Conservation (phyloP, 306 rosid genomes). For the Morella rubra region DNA sequence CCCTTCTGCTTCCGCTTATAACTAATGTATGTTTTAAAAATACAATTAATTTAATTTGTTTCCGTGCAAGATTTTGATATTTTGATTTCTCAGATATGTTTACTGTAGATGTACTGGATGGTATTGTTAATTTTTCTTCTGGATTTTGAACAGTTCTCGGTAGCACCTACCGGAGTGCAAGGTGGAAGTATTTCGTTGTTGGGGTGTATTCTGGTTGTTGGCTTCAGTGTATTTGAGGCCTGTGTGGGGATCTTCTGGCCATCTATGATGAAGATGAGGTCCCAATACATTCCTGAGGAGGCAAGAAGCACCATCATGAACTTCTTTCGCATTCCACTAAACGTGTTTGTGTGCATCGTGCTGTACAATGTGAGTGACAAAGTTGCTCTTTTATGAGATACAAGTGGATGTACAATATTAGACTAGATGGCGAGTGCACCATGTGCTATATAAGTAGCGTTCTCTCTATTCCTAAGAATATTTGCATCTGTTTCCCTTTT, state of each 20-base stretch:
- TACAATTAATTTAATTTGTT: background rate
- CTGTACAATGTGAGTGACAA: slow-evolving; percentile 83
- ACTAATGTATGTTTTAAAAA: slow-evolving; percentile 54
- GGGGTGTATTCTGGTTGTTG: slow-evolving; percentile 70
- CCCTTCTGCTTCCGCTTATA: slow-evolving; percentile 73
- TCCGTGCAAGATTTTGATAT: background rate
- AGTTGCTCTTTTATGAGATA: slow-evolving; percentile 34
- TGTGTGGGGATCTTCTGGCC: slow-evolving; percentile 99
- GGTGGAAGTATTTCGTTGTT: slow-evolving; percentile 73
- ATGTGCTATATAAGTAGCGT: slow-evolving; percentile 27
- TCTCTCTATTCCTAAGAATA: background rate
- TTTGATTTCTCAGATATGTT: background rate
- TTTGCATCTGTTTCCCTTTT: too few relatives aligned
- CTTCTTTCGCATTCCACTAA: slow-evolving; percentile 94
- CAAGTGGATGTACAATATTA: slow-evolving; percentile 42
- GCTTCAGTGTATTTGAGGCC: slow-evolving; percentile 90
- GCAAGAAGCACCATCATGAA: slow-evolving; percentile 67
- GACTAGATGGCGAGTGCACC: slow-evolving; percentile 6
- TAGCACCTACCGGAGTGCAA: slow-evolving; percentile 54
- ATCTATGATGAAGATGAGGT: slow-evolving; percentile 87
- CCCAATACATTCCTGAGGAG: slow-evolving; percentile 65
- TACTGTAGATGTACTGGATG: background rate
- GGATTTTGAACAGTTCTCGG: slow-evolving; percentile 58
- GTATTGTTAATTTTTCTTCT: slow-evolving; percentile 9
- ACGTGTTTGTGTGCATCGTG: slow-evolving; percentile 87